Evolutionary conservation across 495 filamentous ascomycete genomes (phyloP), one percentile per base, ranked within the genome.

Genomic region (Daldinia vernicosa): DNA sequence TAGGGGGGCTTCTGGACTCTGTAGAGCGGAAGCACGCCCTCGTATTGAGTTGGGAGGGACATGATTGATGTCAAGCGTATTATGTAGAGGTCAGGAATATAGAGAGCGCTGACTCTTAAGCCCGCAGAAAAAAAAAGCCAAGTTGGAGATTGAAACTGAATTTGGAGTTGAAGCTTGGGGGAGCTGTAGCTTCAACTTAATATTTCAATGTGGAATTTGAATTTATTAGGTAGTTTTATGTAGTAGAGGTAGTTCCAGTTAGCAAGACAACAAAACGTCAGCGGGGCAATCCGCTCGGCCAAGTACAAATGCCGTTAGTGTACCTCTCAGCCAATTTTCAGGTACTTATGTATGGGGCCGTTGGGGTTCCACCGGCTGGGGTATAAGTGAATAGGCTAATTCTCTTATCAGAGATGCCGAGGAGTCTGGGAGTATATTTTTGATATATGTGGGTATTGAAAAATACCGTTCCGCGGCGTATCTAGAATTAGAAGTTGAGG

Each of bases 1-100:
- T 84, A 88, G 12, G 87, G 87, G 15, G 82, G 81, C 53, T 83
- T 82, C 27, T 84, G 77, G 28, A 82, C 80, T 72, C 80, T 83
- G 55, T 72, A 39, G 33, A 85, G 74, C 19, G 83, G 83, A 60
- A 80, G 70, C 17, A 78, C 68, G 37, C 79, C 79, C 63, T 74
- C 69, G 28, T 54, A 70, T 51, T 78, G 77, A 57, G 79, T 78
- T 47, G 74, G 52, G 30, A 72, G 63, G 27, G 73, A 66, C 79
- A 80, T 80, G 51, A 61, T 67, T 57, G 50, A 62, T 62, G 58
- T 51, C 57, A 57, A 63, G 43, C 4, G 37, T 47, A 47, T 56
- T 35, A 22, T 28, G 53, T 32, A 51, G 5, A 37, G n/a, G 62
- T 4, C 51, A 62, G 56, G 69, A 58, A 71, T 66, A 9, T 67